Evolutionary conservation across 1,139 yeast species (phyloP).

Genomic region (Meyerozyma elateridarum): DNA sequence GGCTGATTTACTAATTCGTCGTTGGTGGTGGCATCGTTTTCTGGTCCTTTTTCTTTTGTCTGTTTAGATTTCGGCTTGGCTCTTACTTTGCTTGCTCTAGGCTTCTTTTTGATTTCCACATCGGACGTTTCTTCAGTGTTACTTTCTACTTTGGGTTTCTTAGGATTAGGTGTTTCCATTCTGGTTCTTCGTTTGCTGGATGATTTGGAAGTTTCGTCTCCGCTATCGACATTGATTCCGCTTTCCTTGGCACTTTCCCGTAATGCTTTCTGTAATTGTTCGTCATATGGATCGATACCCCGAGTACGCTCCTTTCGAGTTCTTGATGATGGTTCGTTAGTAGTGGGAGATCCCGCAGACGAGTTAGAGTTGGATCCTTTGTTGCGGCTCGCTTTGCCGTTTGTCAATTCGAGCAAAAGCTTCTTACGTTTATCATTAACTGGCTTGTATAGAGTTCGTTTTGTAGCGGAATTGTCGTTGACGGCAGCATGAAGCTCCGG

Average conservation of each 20-base stretch:
- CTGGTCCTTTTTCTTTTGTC: constrained; percentile 9
- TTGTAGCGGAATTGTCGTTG: constrained; percentile 27
- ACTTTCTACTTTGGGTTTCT: not conserved
- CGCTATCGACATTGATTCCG: constrained; percentile 13
- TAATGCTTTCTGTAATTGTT: constrained; percentile 62
- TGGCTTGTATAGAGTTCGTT: constrained; percentile 45
- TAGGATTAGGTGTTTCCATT: not conserved
- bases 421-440: constrained; percentile 44
- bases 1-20: constrained; percentile 51
- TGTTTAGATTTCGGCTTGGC: constrained; percentile 11
- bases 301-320: constrained; percentile 35
- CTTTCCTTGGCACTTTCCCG: constrained; percentile 61
- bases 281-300: constrained; percentile 57
- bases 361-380: constrained; percentile 5
- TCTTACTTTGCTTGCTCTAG: constrained; percentile 14
- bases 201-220: constrained; percentile 9
- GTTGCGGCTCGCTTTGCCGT: constrained; percentile 19
- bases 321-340: constrained; percentile 10
- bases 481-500: constrained; percentile 70
- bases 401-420: constrained; percentile 21
- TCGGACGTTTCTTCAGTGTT: constrained; percentile 8
- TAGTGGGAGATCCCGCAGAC: not conserved
- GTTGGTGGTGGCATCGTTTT: constrained; percentile 8
- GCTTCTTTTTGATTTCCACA: constrained; percentile 12
- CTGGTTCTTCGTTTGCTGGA: constrained; percentile 7